phyloP scores from a whole-genome alignment of 2,329 filamentous ascomycete genomes.

The Clonostachys rhizophaga region DNA sequence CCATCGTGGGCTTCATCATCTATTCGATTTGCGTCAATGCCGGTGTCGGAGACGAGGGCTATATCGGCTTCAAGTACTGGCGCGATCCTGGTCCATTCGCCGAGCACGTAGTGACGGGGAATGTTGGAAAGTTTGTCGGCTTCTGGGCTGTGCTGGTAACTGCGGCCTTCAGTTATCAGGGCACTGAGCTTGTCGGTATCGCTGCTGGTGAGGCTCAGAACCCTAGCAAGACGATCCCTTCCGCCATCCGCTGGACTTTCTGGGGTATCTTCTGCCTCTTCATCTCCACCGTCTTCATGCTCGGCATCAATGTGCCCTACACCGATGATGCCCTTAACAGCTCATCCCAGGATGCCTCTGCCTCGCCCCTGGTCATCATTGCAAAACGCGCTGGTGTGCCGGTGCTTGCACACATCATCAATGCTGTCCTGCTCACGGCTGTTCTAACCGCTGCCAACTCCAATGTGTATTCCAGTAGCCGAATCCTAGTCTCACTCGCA shows the following conservation, averaged over 20 bases:
- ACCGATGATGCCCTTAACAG: slow-evolving; percentile 48
- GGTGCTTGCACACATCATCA: slow-evolving; percentile 66
- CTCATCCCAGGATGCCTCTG: slow-evolving; percentile 50
- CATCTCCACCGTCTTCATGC: slow-evolving; percentile 60
- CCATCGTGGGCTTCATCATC: slow-evolving; percentile 45
- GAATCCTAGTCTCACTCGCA: slow-evolving; percentile 63
- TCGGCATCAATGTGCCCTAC: slow-evolving; percentile 66
- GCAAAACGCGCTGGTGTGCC: slow-evolving; percentile 57
- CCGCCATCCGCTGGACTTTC: slow-evolving; percentile 70
- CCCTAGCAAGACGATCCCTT: slow-evolving; percentile 67
- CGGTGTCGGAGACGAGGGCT: slow-evolving; percentile 58
- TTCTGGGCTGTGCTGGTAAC: slow-evolving; percentile 63
- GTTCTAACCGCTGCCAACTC: slow-evolving; percentile 77
- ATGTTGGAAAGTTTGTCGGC: slow-evolving; percentile 58
- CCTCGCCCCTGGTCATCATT: slow-evolving; percentile 61
- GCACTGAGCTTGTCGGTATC: slow-evolving; percentile 71
- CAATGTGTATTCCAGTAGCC: slow-evolving; percentile 69
- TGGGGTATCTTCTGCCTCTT: slow-evolving; percentile 71
- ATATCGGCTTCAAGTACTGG: slow-evolving; percentile 73
- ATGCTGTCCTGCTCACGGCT: slow-evolving; percentile 71
- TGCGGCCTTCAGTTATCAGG: slow-evolving; percentile 66
- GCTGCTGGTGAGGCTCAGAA: slow-evolving; percentile 74
- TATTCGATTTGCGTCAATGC: slow-evolving; percentile 44
- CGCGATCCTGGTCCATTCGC: slow-evolving; percentile 62
- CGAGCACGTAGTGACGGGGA: slow-evolving; percentile 48